phyloP scores from a whole-genome alignment of 2,329 filamentous ascomycete species.

The Capronia americana region DNA sequence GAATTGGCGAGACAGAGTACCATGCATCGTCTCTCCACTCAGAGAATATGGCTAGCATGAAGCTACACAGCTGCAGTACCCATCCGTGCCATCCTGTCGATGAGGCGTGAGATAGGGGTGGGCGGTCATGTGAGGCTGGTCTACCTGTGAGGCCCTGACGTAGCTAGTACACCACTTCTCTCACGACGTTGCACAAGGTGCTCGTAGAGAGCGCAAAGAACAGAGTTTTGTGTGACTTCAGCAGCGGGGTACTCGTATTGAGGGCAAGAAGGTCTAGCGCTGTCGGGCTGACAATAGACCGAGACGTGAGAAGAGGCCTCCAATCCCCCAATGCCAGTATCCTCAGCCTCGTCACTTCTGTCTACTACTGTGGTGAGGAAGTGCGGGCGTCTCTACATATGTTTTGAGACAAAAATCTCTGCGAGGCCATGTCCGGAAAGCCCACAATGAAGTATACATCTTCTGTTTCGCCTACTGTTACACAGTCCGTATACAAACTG shows the following conservation, averaged over 20 bases:
- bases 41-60: background rate
- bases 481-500: background rate
- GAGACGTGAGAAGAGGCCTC: background rate
- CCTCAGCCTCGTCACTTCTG: background rate
- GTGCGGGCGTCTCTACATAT: no score
- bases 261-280: background rate
- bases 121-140: background rate
- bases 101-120: background rate
- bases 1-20: conserved; percentile 16
- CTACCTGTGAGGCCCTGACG: background rate
- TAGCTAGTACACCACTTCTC: background rate
- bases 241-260: background rate
- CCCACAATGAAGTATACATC: background rate
- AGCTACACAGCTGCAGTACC: background rate
- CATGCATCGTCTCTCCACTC: conserved; percentile 5
- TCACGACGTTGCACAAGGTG: background rate
- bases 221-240: conserved; percentile 9
- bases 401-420: no score
- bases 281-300: background rate
- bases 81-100: background rate
- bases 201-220: background rate
- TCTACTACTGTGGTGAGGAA: no score
- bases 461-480: background rate
- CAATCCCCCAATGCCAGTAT: background rate
- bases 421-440: background rate